Base-by-base conservation (phyloP, 1,139 yeast genomes). In the Diutina pseudorugosa region DNA sequence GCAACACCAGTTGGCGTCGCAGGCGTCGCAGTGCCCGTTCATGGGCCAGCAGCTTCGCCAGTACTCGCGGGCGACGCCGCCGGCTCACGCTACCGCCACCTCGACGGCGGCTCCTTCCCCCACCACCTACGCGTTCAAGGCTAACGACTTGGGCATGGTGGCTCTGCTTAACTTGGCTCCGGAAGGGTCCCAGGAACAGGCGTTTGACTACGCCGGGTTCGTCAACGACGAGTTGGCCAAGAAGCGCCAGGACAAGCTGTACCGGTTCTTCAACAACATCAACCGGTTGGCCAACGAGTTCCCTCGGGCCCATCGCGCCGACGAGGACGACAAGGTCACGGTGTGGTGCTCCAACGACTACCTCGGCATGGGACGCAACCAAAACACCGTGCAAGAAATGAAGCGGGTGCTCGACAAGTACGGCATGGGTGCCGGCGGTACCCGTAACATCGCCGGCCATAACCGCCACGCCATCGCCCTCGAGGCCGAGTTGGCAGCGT, bases 311-410 rank as follows among this genome's bases (percentile, higher is more conserved):
- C 98, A 93, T 65, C 80, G 94, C 59, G 76, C 82, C 53, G 41
- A 33, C 20, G 91, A 84, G 63, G 73, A 74, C 19, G 95, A 89
- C 61, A 86, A 87, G 66, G 98, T 93, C 56, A 88, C 96, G 54
- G 98, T 93, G 54, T 93, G 98, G 98, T 93, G 98, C 65, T 90
- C 98, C 49, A 93, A 93, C 67, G 99, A 93, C 69, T 93, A 93
- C 69, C 76, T 93, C 57, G 97, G 98, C 19, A 87, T 94, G 94
- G 94, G 97, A 52, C 82, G 80, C 63, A 85, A 93, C 66, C 77
- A 77, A 57, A 72, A 73, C 55, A 93, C 93, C 50, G 71, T 88
- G 57, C 71, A 77, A 23, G 83, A 83, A 55, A 93, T 93, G 95
- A 85, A 85, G 61, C 65, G 74, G 52, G 84, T 95, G 23, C 77